Evolutionary conservation across 495 filamentous ascomycete species (phyloP).

Genomic region (Penicillium cataractarum): DNA sequence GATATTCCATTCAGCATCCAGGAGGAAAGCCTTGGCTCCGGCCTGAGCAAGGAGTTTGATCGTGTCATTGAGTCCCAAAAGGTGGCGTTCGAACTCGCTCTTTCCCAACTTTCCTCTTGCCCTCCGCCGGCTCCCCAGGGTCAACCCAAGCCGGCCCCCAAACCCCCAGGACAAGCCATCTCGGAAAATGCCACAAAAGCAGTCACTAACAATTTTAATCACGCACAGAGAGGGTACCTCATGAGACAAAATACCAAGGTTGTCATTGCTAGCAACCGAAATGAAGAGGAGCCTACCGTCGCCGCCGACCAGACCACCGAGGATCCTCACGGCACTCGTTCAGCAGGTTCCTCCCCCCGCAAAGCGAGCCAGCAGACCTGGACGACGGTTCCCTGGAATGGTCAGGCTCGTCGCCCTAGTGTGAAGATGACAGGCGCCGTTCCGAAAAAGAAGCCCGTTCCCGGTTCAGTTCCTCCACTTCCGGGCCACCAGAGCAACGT

Average conservation of each 20-base stretch:
- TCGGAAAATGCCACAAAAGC: constrained; percentile 3
- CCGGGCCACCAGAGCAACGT: constrained; percentile 87
- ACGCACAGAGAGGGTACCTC: constrained; percentile 90
- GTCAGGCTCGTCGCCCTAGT: constrained; percentile 69
- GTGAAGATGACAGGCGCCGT: constrained; percentile 59
- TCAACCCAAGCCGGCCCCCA: constrained; percentile 13
- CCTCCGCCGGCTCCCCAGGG: constrained; percentile 13
- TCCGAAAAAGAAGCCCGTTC: constrained; percentile 65
- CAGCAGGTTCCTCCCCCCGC: constrained; percentile 70
- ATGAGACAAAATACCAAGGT: constrained; percentile 99
- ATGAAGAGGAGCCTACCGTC: constrained; percentile 46
- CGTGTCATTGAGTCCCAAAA: constrained; percentile 97
- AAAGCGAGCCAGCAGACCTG: constrained; percentile 83
- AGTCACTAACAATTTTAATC: constrained; percentile 59
- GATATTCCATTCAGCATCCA: constrained; percentile 66
- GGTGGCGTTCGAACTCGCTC: constrained; percentile 70
- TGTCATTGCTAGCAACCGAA: constrained; percentile 80
- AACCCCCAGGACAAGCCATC: constrained; percentile 5
- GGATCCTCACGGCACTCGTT: constrained; percentile 59
- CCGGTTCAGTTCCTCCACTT: constrained; percentile 73
- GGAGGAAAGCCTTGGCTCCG: constrained; percentile 68
- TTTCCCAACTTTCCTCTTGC: constrained; percentile 37
- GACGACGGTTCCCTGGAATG: constrained; percentile 97
- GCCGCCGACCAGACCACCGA: constrained; percentile 53
- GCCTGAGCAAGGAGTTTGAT: constrained; percentile 90